Evolutionary conservation across 75 land plant genomes (phyloP).

Genomic region (Pinus tabuliformis): DNA sequence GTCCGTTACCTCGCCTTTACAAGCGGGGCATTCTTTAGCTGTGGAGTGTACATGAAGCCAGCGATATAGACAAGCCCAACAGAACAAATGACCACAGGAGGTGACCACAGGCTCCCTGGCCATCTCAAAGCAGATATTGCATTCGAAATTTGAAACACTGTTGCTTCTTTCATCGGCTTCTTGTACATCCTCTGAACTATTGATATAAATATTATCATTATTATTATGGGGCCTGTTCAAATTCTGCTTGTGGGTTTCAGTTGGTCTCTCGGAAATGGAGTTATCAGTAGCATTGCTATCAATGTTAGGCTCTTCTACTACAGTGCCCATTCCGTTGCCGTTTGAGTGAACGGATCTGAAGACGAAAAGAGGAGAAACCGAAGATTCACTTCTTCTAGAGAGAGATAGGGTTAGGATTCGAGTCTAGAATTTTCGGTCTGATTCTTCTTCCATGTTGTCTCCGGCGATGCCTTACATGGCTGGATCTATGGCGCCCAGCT

Average conservation of each 20-base stretch:
- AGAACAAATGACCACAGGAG: conserved; percentile 69
- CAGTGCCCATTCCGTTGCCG: background rate
- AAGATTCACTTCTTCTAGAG: background rate
- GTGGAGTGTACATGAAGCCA: conserved; percentile 36
- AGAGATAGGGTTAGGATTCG: background rate
- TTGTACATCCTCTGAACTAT: background rate
- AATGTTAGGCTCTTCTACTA: background rate
- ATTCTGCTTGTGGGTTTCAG: background rate
- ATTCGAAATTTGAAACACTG: conserved; percentile 32
- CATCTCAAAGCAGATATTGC: conserved; percentile 69
- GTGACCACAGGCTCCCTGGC: conserved; percentile 64
- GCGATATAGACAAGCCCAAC: conserved; percentile 64
- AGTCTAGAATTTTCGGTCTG: background rate
- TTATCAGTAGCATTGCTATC: background rate
- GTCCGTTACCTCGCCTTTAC: conserved; percentile 46
- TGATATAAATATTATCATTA: too few species aligned
- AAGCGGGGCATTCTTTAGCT: conserved; percentile 59
- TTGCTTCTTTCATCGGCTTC: background rate
- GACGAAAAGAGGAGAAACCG: background rate
- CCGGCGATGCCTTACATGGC: background rate
- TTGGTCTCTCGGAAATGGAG: background rate
- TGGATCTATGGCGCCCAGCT: background rate
- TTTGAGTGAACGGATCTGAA: background rate
- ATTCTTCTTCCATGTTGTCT: background rate
- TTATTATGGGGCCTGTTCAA: background rate